Percentiles rank a stretch among this genome's conserved stretches.
Conservation (phyloP, 1,284 basidiomycete species). For the Malassezia vespertilionis region DNA sequence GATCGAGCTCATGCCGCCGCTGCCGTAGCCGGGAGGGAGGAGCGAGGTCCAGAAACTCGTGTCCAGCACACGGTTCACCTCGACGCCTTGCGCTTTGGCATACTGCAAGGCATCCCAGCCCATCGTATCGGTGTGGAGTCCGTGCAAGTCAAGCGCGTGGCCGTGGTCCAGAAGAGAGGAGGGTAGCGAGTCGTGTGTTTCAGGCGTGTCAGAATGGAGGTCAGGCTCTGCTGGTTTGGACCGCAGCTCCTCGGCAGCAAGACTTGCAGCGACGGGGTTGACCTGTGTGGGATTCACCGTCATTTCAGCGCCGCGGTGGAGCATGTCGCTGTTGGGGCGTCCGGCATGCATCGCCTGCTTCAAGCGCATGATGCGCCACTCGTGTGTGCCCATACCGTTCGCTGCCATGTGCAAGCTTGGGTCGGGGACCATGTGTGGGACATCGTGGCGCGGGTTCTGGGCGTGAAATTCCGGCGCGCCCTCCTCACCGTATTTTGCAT, state of each 20-base stretch:
- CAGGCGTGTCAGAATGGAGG: not conserved
- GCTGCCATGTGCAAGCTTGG: not conserved
- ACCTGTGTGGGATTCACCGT: conserved; percentile 16
- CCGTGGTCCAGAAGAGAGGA: not conserved
- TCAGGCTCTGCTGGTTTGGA: not conserved
- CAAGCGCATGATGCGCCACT: not conserved
- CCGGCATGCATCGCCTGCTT: not conserved
- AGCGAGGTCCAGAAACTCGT: conserved; percentile 18
- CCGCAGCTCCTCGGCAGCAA: conserved; percentile 7
- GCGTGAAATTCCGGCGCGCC: not conserved
- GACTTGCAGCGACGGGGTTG: conserved; percentile 10
- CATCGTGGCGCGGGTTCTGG: too few relatives aligned
- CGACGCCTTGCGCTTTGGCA: conserved; percentile 19
- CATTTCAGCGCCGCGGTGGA: conserved; percentile 9
- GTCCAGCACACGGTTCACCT: conserved; percentile 18
- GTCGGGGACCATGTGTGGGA: not conserved
- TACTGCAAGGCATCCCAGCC: conserved; percentile 18
- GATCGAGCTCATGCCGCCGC: not conserved
- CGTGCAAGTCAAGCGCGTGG: not conserved
- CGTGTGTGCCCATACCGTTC: too few relatives aligned
- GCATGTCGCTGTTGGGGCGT: too few relatives aligned
- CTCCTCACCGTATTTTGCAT: not conserved
- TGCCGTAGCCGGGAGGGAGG: conserved; percentile 15
- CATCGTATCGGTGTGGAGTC: not conserved
- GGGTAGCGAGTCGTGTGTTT: not conserved